phyloP scores from a whole-genome alignment of 1,139 yeast genomes.

The Scheffersomyces segobiensis region DNA sequence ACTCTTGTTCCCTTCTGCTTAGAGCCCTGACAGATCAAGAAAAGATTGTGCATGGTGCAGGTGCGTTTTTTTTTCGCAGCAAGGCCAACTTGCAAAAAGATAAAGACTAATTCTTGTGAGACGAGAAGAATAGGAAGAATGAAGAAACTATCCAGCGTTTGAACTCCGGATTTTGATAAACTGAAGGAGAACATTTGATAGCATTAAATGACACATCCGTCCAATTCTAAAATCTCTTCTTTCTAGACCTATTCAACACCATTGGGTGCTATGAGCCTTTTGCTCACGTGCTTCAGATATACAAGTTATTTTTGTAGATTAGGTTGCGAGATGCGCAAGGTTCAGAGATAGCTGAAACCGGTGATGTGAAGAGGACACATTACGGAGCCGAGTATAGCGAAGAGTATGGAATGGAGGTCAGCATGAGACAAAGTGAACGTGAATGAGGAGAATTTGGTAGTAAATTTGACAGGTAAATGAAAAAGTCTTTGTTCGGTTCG shows the following conservation, averaged over 20 bases:
- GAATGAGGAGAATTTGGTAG: too few species aligned
- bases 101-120: not conserved
- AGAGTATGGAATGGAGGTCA: too few species aligned
- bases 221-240: not conserved
- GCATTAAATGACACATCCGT: too few species aligned
- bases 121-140: not conserved
- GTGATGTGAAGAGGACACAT: too few species aligned
- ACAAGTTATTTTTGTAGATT: not conserved
- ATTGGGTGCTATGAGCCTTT: not conserved
- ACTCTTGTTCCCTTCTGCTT: not conserved
- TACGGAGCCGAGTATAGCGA: not conserved
- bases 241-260: not conserved
- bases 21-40: not conserved
- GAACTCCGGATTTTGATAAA: not conserved
- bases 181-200: too few species aligned
- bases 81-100: not conserved
- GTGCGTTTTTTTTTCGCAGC: not conserved
- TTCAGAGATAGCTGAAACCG: not conserved
- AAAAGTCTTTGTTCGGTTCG: too few species aligned
- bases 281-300: not conserved
- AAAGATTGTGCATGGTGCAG: not conserved
- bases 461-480: too few species aligned
- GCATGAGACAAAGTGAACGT: not conserved
- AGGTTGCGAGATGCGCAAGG: not conserved
- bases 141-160: not conserved